A percentile compares a stretch with the other conserved stretches of the same genome.
These are phyloP conservation scores for Musa itinerans DNA, from an alignment of 176 grass and related monocot genomes.

Conservation along the genomic window DNA sequence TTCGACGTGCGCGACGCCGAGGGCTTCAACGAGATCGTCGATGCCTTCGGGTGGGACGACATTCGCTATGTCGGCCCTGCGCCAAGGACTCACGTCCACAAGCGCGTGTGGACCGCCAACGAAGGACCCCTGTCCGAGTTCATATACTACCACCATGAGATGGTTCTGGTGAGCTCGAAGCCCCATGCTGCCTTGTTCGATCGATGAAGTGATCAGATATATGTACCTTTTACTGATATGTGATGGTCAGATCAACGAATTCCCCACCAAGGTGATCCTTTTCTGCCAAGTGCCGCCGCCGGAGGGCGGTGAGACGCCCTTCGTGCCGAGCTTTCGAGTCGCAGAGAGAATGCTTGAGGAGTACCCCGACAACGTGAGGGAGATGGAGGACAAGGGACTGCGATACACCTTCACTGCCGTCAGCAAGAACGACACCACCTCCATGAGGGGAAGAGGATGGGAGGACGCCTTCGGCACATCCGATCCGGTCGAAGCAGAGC, in stretches of 20 bases:
- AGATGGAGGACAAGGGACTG: slow-evolving; percentile 38
- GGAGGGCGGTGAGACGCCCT: slow-evolving; percentile 48
- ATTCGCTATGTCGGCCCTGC: slow-evolving; percentile 57
- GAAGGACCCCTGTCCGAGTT: slow-evolving; percentile 51
- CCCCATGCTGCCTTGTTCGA: too few species aligned
- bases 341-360: slow-evolving; percentile 40
- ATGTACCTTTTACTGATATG: not conserved
- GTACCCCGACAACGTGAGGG: slow-evolving; percentile 49
- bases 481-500: slow-evolving; percentile 43
- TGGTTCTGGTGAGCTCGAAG: slow-evolving; percentile 15
- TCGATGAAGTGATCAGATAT: not conserved
- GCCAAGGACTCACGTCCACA: slow-evolving; percentile 48
- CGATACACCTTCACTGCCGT: slow-evolving; percentile 53
- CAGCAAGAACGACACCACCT: slow-evolving; percentile 55
- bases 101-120: slow-evolving; percentile 58
- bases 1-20: slow-evolving; percentile 37
- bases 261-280: slow-evolving; percentile 36
- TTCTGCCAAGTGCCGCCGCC: slow-evolving; percentile 50
- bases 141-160: slow-evolving; percentile 72
- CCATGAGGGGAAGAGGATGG: slow-evolving; percentile 58
- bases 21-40: slow-evolving; percentile 48
- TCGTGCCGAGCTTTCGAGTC: slow-evolving; percentile 63
- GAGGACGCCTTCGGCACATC: slow-evolving; percentile 57
- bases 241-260: slow-evolving; percentile 31
- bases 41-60: slow-evolving; percentile 41